These are phyloP conservation scores for Paramarasmius palmivorus DNA, from an alignment of 1,284 basidiomycete species.

Conservation along the genomic window DNA sequence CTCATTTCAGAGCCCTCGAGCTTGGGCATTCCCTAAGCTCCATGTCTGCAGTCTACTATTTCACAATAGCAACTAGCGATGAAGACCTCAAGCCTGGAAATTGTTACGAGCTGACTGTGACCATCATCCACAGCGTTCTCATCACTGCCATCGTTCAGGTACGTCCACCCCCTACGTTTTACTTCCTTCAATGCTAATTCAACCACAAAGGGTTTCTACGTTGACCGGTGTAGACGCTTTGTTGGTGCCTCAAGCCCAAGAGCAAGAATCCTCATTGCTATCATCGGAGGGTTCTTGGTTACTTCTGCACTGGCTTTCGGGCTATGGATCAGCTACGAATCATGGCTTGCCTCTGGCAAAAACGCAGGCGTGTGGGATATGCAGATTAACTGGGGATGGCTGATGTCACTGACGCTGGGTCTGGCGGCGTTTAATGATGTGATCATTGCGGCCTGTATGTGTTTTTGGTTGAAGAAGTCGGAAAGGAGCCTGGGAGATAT, in stretches of 20 bases:
- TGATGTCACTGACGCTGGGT: too few relatives aligned
- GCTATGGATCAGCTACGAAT: too few relatives aligned
- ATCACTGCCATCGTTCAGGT: neutral
- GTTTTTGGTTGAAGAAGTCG: too few relatives aligned
- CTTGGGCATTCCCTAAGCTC: neutral
- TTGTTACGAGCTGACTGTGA: neutral
- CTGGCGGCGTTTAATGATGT: too few relatives aligned
- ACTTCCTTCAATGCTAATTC: neutral
- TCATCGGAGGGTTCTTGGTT: neutral
- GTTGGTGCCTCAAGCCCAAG: neutral
- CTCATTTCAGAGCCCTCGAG: neutral
- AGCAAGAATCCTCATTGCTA: neutral
- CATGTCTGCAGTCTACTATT: neutral
- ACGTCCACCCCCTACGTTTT: neutral
- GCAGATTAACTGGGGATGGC: too few relatives aligned
- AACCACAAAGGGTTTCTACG: neutral
- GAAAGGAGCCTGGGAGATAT: neutral
- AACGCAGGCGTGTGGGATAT: too few relatives aligned
- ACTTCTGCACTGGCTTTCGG: too few relatives aligned
- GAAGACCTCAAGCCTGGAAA: neutral
- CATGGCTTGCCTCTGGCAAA: too few relatives aligned
- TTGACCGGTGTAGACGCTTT: neutral
- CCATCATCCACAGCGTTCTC: neutral
- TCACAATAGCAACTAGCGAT: neutral
- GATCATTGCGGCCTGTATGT: too few relatives aligned